A percentile compares a stretch with the other conserved stretches of the same genome.
These are phyloP conservation scores for Cenchrus americanus DNA, from an alignment of 176 grass and related monocot genomes.

Conservation along the genomic window DNA sequence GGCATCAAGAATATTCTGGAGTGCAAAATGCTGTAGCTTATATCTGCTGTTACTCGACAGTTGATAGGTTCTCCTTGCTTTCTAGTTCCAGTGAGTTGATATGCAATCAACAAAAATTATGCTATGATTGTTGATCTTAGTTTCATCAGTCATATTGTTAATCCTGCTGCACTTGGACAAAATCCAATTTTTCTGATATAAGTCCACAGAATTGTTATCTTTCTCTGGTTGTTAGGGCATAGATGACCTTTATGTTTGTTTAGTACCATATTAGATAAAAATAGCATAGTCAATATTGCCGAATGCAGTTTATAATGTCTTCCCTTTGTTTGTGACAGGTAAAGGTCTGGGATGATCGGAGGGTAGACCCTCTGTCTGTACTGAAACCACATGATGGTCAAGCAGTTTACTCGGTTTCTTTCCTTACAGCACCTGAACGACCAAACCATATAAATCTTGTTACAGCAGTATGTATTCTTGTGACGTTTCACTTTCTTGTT, in stretches of 20 bases:
- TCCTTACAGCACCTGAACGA: slow-evolving; percentile 76
- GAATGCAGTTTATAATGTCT: slow-evolving; percentile 8
- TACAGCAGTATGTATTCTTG: slow-evolving; percentile 75
- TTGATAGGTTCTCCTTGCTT: slow-evolving; percentile 2
- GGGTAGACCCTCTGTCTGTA: slow-evolving; percentile 54
- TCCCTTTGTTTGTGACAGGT: slow-evolving; percentile 58
- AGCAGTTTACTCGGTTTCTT: slow-evolving; percentile 80
- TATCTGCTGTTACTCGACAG: not conserved
- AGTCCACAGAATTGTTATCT: not conserved
- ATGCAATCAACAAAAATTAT: not conserved
- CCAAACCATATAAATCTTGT: slow-evolving; percentile 94
- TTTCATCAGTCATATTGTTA: not conserved
- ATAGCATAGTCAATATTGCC: slow-evolving; percentile 15
- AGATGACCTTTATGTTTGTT: not conserved
- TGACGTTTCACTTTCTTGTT: not conserved
- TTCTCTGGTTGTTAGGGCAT: not conserved
- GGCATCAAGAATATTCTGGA: not conserved
- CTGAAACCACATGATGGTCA: slow-evolving; percentile 82
- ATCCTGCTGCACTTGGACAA: slow-evolving; percentile 7
- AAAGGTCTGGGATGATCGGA: slow-evolving; percentile 96
- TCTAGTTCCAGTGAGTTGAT: not conserved
- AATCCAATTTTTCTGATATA: not conserved
- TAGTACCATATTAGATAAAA: slow-evolving; percentile 15
- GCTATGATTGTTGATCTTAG: not conserved
- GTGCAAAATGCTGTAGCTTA: not conserved